Evolutionary conservation across 768 basidiomycete genomes (phyloP).

Genomic region (Tricholoma sp.): DNA sequence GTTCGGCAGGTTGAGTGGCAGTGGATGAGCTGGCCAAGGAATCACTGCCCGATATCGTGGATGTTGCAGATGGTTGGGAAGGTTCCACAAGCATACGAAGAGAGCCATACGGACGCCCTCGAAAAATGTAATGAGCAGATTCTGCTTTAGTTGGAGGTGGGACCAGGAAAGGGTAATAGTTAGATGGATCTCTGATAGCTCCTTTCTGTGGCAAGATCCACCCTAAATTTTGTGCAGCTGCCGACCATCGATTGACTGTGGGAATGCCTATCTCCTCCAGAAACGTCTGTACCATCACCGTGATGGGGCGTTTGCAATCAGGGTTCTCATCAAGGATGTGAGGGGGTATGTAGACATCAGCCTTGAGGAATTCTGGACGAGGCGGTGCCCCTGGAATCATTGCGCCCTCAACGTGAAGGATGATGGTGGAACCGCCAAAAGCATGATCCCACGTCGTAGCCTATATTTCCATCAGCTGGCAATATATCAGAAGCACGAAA

Average conservation of each 20-base stretch:
- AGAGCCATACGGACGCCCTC: too few relatives aligned
- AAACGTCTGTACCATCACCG: not conserved
- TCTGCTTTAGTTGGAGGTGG: too few relatives aligned
- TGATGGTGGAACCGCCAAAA: not conserved
- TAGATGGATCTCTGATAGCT: not conserved
- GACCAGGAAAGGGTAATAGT: not conserved
- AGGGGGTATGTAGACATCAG: not conserved
- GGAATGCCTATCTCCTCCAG: not conserved
- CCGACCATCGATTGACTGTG: not conserved
- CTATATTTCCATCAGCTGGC: not conserved
- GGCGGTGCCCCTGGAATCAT: not conserved
- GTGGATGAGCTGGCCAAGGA: not conserved
- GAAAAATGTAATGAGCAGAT: too few relatives aligned
- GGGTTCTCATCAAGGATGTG: not conserved
- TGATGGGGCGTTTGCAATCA: not conserved
- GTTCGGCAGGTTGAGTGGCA: not conserved
- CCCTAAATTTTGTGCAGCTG: not conserved
- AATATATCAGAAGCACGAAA: too few relatives aligned
- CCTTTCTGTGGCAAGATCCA: not conserved
- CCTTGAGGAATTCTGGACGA: not conserved
- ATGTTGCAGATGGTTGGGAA: too few relatives aligned
- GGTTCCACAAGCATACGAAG: too few relatives aligned
- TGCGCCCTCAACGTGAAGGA: not conserved
- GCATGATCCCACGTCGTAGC: not conserved
- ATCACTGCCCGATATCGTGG: too few relatives aligned